Evolutionary conservation across 169 alveolate genomes (phyloP).

Genomic region (Cystoisospora suis): DNA sequence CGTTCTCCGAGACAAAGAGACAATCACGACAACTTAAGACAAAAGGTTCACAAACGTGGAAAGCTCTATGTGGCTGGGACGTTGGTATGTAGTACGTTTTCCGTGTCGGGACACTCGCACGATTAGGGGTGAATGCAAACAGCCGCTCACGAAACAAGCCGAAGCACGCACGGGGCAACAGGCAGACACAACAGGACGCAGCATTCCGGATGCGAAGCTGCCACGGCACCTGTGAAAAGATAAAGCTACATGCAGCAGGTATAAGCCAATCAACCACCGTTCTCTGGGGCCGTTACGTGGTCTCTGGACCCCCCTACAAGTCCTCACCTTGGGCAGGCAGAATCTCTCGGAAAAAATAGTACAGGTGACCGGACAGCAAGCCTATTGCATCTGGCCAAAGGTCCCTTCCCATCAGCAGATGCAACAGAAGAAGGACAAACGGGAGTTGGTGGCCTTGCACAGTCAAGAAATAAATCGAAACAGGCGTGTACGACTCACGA

Average conservation of each 20-base stretch:
- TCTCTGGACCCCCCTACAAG: neutral
- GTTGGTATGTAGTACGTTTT: no score
- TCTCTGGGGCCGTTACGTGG: neutral
- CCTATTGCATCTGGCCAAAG: constrained; percentile 63
- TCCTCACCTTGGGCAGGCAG: constrained; percentile 61
- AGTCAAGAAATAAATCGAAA: constrained; percentile 56
- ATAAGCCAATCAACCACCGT: no score
- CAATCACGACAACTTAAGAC: neutral
- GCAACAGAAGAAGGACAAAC: constrained; percentile 58
- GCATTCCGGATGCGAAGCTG: no score
- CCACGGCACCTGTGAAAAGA: no score
- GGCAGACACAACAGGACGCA: no score
- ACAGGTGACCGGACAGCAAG: constrained; percentile 59
- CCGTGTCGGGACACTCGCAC: no score
- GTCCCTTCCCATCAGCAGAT: constrained; percentile 68
- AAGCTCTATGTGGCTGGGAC: neutral
- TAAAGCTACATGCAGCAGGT: no score
- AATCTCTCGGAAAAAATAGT: constrained; percentile 65
- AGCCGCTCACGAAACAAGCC: no score
- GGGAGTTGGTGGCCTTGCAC: constrained; percentile 74
- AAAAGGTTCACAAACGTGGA: neutral
- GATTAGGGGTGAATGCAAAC: no score
- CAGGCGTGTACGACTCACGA: constrained; percentile 66
- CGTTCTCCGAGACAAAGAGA: no score
- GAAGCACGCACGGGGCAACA: no score